Evolutionary conservation across 2,329 filamentous ascomycete genomes (phyloP), one percentile per base, ranked within the genome.

Genomic region (Aspergillus ruber): DNA sequence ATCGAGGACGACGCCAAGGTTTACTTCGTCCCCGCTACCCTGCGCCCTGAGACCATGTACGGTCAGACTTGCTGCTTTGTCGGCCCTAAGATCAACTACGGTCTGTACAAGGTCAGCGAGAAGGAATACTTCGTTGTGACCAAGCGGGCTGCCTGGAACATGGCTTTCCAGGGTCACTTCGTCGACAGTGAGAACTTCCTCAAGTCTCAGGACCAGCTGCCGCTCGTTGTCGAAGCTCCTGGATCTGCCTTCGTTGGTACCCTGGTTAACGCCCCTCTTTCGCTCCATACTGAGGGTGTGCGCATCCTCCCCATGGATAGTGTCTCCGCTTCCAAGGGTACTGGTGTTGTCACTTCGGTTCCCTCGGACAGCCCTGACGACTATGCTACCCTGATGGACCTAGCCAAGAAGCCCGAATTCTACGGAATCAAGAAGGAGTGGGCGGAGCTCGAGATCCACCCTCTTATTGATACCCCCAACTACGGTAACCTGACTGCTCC

Each of bases 21-120:
- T 48, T 97, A 85, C 74, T 86, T 97, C 61, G 82, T 97, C 10
- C 87, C 93, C 10, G 93, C 93, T 13, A 97, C 93, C 47, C 79
- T 98, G 52, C 81, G 93, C 52, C 89, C 93, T 2, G 93, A 98
- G 76, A 98, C 93, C 32, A 97, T 98, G 91, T 98, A 97, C 66
- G 94, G 94, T 36, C 93, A 97, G 71, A 94, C 84, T 3, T 94
- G 88, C 73, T 95, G 90, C 68, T 98, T 97, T 59, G 88, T 98
- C 42, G 88, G 90, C 3, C 91, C 93, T 8, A 87, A 86, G 64
- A 86, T 97, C 62, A 82, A 78, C 40, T 98, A 98, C 62, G 91
- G 91, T 44, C 74, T 98, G 53, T 96, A 88, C 78, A 87, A 88
- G 69, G 81, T 83, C 47, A 80, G 79, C 18, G 80, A 86, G 53